Evolutionary conservation across 352 stramenopile species (phyloP).

Genomic region (Thalassiosira exigua): DNA sequence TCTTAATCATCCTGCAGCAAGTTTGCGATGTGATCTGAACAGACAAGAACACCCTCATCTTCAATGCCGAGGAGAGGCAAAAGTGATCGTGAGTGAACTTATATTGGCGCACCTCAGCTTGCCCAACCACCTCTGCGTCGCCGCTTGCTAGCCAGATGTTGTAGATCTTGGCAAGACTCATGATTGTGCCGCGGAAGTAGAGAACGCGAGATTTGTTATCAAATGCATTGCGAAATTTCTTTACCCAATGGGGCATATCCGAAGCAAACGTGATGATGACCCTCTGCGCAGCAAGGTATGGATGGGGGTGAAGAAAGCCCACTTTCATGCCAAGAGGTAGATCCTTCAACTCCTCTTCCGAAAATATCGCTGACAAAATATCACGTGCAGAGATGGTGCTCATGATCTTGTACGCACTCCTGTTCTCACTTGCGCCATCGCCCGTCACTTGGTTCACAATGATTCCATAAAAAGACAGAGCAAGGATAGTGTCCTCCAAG

Average conservation of each 20-base stretch:
- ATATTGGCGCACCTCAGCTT: too few relatives aligned
- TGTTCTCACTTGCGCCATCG: slow-evolving; percentile 23
- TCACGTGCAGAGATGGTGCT: neutral
- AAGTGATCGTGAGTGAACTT: too few relatives aligned
- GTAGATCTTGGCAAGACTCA: slow-evolving; percentile 5
- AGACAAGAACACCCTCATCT: too few relatives aligned
- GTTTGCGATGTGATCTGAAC: too few relatives aligned
- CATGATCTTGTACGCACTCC: slow-evolving; percentile 7
- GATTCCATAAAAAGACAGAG: slow-evolving; percentile 6
- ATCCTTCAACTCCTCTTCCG: too few relatives aligned
- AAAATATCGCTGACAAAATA: too few relatives aligned
- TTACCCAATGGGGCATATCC: slow-evolving; percentile 27
- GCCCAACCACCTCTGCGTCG: too few relatives aligned
- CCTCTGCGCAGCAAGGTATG: too few relatives aligned
- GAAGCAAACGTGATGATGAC: slow-evolving; percentile 12
- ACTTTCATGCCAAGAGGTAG: slow-evolving; percentile 10
- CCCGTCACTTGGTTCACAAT: slow-evolving; percentile 17
- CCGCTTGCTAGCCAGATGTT: too few relatives aligned
- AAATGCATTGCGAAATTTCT: slow-evolving; percentile 25
- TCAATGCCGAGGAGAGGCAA: too few relatives aligned
- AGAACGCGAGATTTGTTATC: slow-evolving; percentile 21
- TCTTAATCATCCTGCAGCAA: too few relatives aligned
- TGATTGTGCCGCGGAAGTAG: neutral
- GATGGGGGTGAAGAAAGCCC: slow-evolving; percentile 12
- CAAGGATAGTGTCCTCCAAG: neutral